phyloP scores from a whole-genome alignment of 495 filamentous ascomycete genomes.

The Clohesyomyces aquaticus region DNA sequence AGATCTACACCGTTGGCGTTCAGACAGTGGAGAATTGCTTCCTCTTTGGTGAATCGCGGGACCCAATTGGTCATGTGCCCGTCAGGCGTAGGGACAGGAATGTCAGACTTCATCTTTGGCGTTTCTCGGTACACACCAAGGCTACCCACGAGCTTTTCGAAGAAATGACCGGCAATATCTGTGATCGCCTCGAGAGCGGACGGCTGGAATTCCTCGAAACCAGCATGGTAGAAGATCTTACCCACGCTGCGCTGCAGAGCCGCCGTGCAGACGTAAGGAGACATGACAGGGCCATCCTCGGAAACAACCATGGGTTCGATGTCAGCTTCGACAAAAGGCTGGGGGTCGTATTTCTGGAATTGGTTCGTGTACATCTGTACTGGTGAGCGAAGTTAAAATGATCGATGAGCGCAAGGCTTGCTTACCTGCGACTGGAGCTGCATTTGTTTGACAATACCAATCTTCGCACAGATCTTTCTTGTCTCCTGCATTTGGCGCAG shows the following conservation, averaged over 20 bases:
- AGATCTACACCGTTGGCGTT: constrained; percentile 79
- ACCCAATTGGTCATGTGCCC: constrained; percentile 55
- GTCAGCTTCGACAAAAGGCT: constrained; percentile 86
- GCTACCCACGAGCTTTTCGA: constrained; percentile 76
- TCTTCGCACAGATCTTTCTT: constrained; percentile 91
- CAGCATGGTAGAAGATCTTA: constrained; percentile 94
- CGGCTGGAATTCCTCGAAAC: constrained; percentile 97
- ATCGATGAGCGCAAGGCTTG: neutral
- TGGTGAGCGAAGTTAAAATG: neutral
- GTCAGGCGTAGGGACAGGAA: constrained; percentile 52
- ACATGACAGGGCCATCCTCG: constrained; percentile 84
- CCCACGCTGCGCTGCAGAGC: constrained; percentile 87
- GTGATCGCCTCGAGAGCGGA: constrained; percentile 89
- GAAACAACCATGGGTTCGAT: constrained; percentile 82
- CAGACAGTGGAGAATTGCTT: constrained; percentile 84
- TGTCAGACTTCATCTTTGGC: constrained; percentile 61
- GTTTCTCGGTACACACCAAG: constrained; percentile 81
- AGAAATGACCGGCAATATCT: constrained; percentile 87
- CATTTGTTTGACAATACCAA: constrained; percentile 99
- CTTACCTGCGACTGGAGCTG: constrained; percentile 91
- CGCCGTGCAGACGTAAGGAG: constrained; percentile 74
- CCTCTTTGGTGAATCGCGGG: constrained; percentile 73
- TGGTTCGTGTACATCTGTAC: constrained; percentile 92
- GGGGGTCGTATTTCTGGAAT: constrained; percentile 94
- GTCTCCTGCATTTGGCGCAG: constrained; percentile 97